phyloP scores from a whole-genome alignment of 2,329 filamentous ascomycete genomes.

The Beauveria medogensis region DNA sequence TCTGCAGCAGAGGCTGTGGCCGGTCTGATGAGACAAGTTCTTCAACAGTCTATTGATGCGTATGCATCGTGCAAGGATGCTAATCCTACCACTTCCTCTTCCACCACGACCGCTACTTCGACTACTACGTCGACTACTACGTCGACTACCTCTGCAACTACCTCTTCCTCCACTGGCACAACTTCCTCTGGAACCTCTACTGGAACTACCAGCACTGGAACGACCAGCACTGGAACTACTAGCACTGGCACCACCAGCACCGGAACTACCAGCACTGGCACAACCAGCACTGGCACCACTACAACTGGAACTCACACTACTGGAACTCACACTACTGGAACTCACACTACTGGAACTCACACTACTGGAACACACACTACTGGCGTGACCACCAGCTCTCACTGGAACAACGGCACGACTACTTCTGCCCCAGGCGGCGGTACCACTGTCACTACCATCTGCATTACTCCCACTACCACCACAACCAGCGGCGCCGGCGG shows the following conservation, averaged over 20 bases:
- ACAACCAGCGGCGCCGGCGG: background rate
- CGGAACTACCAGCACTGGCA: background rate
- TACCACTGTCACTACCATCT: background rate
- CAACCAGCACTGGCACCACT: background rate
- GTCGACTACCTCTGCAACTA: background rate
- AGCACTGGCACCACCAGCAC: background rate
- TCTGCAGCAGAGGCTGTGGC: background rate
- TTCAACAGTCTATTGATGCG: background rate
- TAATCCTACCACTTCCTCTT: background rate
- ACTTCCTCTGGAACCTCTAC: background rate
- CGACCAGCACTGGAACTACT: too few species aligned
- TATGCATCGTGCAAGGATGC: conserved; percentile 2
- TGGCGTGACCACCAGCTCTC: background rate
- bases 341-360: background rate
- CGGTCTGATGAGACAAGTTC: background rate
- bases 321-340: background rate
- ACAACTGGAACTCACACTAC: background rate
- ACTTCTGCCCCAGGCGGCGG: background rate
- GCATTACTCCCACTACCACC: background rate
- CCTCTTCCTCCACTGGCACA: background rate
- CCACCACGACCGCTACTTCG: background rate
- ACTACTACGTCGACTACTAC: background rate
- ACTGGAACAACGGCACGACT: background rate
- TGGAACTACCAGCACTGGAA: background rate
- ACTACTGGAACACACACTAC: background rate